Percentiles rank a stretch among this genome's conserved stretches.
Evolutionary conservation across 2,329 filamentous ascomycete species (phyloP).

Genomic region (Aspergillus fumigatus): DNA sequence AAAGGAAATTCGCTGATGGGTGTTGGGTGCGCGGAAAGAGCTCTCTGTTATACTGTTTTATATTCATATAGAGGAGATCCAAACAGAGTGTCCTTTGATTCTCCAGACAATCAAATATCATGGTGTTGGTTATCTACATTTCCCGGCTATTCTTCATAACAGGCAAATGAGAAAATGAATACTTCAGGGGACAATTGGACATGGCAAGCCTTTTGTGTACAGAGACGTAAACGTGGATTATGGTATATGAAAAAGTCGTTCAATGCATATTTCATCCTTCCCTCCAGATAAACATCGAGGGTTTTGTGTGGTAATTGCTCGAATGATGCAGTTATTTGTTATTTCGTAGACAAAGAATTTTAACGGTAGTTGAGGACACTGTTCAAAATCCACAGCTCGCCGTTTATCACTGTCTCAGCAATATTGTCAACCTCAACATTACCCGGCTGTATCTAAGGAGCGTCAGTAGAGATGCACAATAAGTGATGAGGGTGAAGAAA

Average conservation of each 20-base stretch:
- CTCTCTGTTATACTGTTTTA: slow-evolving; percentile 5
- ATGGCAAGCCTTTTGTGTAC: not conserved
- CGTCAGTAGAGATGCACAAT: slow-evolving; percentile 8
- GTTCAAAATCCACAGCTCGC: slow-evolving; percentile 77
- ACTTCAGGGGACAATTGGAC: not conserved
- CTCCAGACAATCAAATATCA: not conserved
- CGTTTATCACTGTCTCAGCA: slow-evolving; percentile 74
- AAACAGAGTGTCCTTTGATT: not conserved
- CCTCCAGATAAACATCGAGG: not conserved
- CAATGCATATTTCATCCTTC: slow-evolving; percentile 2
- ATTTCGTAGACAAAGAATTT: not conserved
- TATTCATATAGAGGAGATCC: slow-evolving; percentile 5
- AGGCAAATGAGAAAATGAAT: not conserved
- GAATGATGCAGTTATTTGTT: not conserved
- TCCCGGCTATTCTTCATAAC: not conserved
- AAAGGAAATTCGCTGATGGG: slow-evolving; percentile 6
- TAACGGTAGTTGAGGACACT: slow-evolving; percentile 53
- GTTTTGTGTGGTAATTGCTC: not conserved
- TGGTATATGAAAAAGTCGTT: not conserved
- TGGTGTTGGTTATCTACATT: not conserved
- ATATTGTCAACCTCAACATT: slow-evolving; percentile 71
- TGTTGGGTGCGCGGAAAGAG: slow-evolving; percentile 3
- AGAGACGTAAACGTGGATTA: not conserved
- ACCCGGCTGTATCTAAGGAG: slow-evolving; percentile 59
- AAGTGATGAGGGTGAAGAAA: not conserved